Base-by-base conservation (phyloP, 169 alveolate species). In the Babesia caballi region DNA sequence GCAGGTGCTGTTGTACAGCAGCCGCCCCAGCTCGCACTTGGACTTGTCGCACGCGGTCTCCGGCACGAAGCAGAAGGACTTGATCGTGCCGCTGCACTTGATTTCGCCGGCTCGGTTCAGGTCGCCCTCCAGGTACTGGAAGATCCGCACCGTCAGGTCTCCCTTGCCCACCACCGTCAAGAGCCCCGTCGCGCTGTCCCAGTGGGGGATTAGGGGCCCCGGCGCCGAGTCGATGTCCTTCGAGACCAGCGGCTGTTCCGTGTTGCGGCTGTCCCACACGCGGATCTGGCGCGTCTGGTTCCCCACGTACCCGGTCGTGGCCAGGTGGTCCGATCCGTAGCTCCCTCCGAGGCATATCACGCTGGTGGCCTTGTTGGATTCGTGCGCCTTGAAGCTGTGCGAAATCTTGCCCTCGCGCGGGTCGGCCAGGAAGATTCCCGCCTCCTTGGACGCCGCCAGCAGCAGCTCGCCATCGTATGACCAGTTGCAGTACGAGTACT, bases 21-120 rank as follows among this genome's bases (percentile, higher is more conserved):
- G 52, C 32, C 93, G 77, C 15, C 93, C 91, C 19, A 88, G 53
- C 70, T 88, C 93, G 50, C 93, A 88, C 74, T 80, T 88, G 51
- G 85, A 66, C 40, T 73, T 69, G 69, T 88, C 90, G 75, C 93
- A 88, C 17, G 66, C 80, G 23, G 67, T 74, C 14, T 67, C 65
- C 9, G 93, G 93, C 23, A 81, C 58, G 41, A 78, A 83, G 7
- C 91, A 84, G 85, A 88, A 88, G 2, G 90, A 80, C 67, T 78
- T 78, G 40, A 88, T 77, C 53, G 93, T 82, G n/a, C 85, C 85
- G 40, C 70, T 58, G 25, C 89, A 77, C 41, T 88, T 88, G 53
- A 84, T 66, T 51, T 88, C 93, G 11, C 85, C 89, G 8, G 86
- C 85, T 28, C 85, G 78, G 69, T 76, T 72, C 5, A 88, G 60